Base-by-base conservation (phyloP, 1,139 yeast species). In the Sugiyamaella sp. region DNA sequence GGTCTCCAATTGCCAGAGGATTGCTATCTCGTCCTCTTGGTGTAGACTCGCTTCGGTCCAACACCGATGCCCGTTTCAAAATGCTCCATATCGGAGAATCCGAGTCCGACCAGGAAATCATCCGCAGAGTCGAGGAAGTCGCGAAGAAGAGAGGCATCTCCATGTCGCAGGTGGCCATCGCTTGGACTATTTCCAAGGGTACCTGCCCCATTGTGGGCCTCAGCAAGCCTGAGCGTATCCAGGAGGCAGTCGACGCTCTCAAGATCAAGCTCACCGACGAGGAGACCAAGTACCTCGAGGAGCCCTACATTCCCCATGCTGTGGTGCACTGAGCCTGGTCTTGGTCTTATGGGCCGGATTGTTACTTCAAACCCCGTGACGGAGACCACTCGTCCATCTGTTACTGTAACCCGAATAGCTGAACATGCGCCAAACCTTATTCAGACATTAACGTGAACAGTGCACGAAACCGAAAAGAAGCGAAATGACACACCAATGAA, bases 141-240 rank as follows among this genome's bases (percentile, higher is more conserved):
- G 75, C 86, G 8, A 69, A 71, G 58, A 76, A 76, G 58, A 67
- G 70, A 48, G 68, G 66, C 14, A 74, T 72, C 21, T 65, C 78
- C 4, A 82, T 81, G 86, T 80, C 85, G 0, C 70, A 71, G 17
- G 66, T 83, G 12, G 74, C 86, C 2, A 72, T 78, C 9, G 81
- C 84, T 2, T 84, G 86, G 85, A 73, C 74, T 2, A 55, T 81
- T 8, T 56, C 71, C 41, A 81, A 82, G 63, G 85, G 85, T 3
- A 63, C 71, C 8, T 55, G 63, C 35, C 85, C 85, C 1, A 80
- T 83, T 57, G 78, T 84, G 10, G 89, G 89, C 0, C 64, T 84
- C 50, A 76, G 70, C 57, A 75, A 76, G 22, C 70, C 69, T 6
- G 74, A 72, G 58, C 71, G 87, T 57, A 75, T 84, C 20, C 80